These are phyloP conservation scores for Colletotrichum graminicola DNA, from an alignment of 2,329 filamentous ascomycete species.

Conservation along the genomic window DNA sequence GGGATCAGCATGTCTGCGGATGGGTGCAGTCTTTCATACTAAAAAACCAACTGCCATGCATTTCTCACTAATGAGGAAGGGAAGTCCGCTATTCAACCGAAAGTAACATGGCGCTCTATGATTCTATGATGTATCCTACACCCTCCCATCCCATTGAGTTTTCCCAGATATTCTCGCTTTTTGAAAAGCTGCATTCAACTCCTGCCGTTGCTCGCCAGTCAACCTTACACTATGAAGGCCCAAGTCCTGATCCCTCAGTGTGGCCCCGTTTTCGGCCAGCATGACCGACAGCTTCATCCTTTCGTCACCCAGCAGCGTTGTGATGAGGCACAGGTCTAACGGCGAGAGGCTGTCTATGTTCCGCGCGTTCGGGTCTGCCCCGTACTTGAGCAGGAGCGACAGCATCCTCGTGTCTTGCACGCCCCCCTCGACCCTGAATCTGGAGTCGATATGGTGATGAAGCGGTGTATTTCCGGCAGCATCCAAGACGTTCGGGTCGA, in stretches of 20 bases:
- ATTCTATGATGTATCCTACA: not conserved
- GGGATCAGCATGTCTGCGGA: no score
- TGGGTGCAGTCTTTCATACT: not conserved
- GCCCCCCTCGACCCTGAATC: conserved; percentile 11
- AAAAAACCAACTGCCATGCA: not conserved
- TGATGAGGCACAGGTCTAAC: conserved; percentile 28
- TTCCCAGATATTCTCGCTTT: not conserved
- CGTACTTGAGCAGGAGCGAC: conserved; percentile 47
- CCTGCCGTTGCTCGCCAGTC: conserved; percentile 7
- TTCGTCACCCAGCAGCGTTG: conserved; percentile 8
- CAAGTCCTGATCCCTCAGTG: conserved; percentile 16
- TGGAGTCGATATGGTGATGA: conserved; percentile 32
- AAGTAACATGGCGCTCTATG: not conserved
- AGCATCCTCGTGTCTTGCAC: not conserved
- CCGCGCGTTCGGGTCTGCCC: conserved; percentile 49
- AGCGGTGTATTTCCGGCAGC: conserved; percentile 30
- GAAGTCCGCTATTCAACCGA: not conserved
- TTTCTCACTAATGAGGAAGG: not conserved
- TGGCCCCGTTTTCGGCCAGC: conserved; percentile 16
- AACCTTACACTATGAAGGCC: conserved; percentile 14
- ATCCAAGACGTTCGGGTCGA: conserved; percentile 14
- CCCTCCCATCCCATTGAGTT: not conserved
- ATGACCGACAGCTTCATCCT: conserved; percentile 18
- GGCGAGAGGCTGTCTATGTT: conserved; percentile 15
- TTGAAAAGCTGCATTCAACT: conserved; percentile 11